Evolutionary conservation across 2,329 filamentous ascomycete species (phyloP), one percentile per base, ranked within the genome.

Genomic region (Fusarium redolens): DNA sequence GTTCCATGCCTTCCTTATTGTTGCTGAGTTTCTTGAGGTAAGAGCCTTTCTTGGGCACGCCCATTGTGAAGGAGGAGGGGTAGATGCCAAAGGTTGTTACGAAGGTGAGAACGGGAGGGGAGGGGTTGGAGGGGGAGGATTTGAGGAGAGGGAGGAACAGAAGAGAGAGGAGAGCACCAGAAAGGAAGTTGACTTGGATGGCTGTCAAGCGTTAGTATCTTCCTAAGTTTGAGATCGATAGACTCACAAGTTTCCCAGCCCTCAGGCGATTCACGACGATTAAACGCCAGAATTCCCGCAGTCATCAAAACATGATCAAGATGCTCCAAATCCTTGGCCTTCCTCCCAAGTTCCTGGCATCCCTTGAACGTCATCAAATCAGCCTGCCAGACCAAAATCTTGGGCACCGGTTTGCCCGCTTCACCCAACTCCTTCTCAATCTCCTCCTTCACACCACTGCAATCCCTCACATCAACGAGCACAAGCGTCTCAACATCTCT

Each of bases 41-140:
- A 1, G 80, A 81, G 20, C 77, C 80, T 10, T 35, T 61, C 50
- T 78, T 78, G 10, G 81, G 79, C 35, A 82, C 47, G 15, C 61
- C 60, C 80, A 83, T 81, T 35, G 81, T 82, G 73, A 81, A 82
- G 10, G 80, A 81, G 1, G 81, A 79, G 7, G 80, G 81, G 43
- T 82, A 83, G 28, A 83, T 78, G 65, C 80, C 80, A 59, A 83
- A 83, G 35, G 79, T 79, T 3, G 81, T 83, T 63, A 82, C 80
- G 30, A 83, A 82, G 22, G 81, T 83, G 5, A 83, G 68, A 5
- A 82, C 81, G 18, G 81, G 81, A 25, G 81, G 80, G 18, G 73
- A 71, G 3, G 74, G 78, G 50, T 80, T 82, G 15, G 67, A 50
- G 2, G 79, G 75, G 9, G 80, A 81, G 11, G 80, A 76, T 28